These are phyloP conservation scores for Apiotrichum porosum DNA, from an alignment of 1,284 basidiomycete genomes.

Conservation along the genomic window DNA sequence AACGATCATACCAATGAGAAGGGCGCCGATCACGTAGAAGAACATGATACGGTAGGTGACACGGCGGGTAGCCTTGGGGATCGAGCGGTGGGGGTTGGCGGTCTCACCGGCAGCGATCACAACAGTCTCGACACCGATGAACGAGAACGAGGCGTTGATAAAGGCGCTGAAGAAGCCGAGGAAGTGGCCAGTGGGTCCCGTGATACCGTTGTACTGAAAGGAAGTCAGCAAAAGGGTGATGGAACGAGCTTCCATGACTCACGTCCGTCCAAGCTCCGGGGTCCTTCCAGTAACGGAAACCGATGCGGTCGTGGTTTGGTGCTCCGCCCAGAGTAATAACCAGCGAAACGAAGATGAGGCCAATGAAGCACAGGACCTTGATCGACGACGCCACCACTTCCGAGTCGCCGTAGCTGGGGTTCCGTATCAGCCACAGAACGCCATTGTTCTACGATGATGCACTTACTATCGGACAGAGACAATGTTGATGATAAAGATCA, in stretches of 20 bases:
- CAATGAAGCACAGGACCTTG: constrained; percentile 66
- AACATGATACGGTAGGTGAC: constrained; percentile 28
- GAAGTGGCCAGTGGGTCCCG: constrained; percentile 18
- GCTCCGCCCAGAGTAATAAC: constrained; percentile 67
- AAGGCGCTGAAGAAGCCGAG: constrained; percentile 27
- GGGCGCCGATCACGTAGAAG: constrained; percentile 55
- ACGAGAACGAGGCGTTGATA: constrained; percentile 24
- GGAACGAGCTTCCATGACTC: no score
- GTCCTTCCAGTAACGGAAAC: constrained; percentile 60
- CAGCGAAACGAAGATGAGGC: constrained; percentile 61
- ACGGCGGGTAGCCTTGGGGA: constrained; percentile 13
- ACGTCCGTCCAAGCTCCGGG: constrained; percentile 59
- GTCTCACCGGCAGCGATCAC: constrained; percentile 17
- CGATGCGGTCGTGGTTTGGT: constrained; percentile 52
- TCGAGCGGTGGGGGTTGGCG: constrained; percentile 10
- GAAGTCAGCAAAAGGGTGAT: no score
- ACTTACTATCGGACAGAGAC: constrained; percentile 44
- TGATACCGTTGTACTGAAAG: not conserved
- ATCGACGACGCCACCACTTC: constrained; percentile 66
- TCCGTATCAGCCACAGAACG: constrained; percentile 40
- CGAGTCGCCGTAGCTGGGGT: not conserved
- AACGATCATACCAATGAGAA: constrained; percentile 16
- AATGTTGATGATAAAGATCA: constrained; percentile 40
- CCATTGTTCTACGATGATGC: constrained; percentile 54
- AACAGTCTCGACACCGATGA: constrained; percentile 21